phyloP scores from a whole-genome alignment of 768 basidiomycete species.

The Symmetrospora coprosmae region DNA sequence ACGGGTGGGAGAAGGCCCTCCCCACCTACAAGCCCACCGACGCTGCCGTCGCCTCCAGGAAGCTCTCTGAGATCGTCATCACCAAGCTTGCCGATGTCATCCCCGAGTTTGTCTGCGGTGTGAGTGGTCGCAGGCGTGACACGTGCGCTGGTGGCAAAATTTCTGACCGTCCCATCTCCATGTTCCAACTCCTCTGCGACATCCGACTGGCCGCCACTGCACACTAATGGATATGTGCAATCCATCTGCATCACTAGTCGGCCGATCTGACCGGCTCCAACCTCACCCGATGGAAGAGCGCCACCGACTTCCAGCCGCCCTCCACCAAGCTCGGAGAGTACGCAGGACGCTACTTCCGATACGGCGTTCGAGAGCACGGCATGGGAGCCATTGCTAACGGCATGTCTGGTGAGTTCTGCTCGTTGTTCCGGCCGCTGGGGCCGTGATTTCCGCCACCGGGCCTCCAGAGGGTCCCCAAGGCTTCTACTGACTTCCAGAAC shows the following conservation, averaged over 20 bases:
- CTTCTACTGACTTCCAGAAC: too few relatives aligned
- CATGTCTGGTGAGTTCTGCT: too few relatives aligned
- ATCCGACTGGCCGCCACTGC: too few relatives aligned
- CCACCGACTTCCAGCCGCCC: constrained; percentile 83
- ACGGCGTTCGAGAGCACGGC: constrained; percentile 92
- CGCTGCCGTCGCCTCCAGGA: constrained; percentile 75
- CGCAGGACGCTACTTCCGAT: constrained; percentile 79
- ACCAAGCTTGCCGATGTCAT: constrained; percentile 57
- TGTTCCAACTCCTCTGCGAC: too few relatives aligned
- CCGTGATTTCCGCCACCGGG: too few relatives aligned
- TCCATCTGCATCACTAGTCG: constrained; percentile 21
- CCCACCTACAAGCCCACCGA: constrained; percentile 74
- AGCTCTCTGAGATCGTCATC: constrained; percentile 79
- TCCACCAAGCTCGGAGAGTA: constrained; percentile 70
- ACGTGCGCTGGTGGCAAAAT: too few relatives aligned
- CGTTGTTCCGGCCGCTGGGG: too few relatives aligned
- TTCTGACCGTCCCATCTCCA: too few relatives aligned
- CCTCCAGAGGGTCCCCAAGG: too few relatives aligned
- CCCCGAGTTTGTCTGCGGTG: constrained; percentile 52
- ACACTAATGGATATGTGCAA: too few relatives aligned
- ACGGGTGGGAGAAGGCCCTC: constrained; percentile 69
- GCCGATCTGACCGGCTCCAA: constrained; percentile 36
- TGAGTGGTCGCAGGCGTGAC: background rate
- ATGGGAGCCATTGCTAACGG: constrained; percentile 96
- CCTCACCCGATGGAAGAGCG: constrained; percentile 61